These are phyloP conservation scores for Rhodotorula sp. DNA, from an alignment of 1,284 basidiomycete species.

Conservation along the genomic window DNA sequence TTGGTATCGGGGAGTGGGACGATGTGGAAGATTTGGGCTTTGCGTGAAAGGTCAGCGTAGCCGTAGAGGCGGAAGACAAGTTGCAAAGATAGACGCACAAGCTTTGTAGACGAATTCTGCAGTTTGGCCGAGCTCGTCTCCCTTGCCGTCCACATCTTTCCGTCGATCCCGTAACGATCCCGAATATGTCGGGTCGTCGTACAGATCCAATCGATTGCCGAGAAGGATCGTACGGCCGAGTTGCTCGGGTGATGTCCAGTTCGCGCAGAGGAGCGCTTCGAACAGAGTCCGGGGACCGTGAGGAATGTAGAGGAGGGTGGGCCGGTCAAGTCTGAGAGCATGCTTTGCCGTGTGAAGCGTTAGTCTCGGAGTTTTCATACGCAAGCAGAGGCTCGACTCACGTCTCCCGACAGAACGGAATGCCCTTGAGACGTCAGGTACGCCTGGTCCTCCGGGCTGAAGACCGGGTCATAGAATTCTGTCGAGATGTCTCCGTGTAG, in stretches of 20 bases:
- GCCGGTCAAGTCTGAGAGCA: constrained; percentile 17
- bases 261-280: constrained; percentile 35
- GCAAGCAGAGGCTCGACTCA: not conserved
- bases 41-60: not conserved
- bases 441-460: constrained; percentile 17
- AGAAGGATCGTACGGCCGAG: constrained; percentile 31
- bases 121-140: constrained; percentile 15
- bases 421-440: constrained; percentile 19
- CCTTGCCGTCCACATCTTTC: not conserved
- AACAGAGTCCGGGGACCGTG: constrained; percentile 44
- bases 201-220: constrained; percentile 42
- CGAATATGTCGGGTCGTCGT: constrained; percentile 40
- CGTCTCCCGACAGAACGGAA: constrained; percentile 16
- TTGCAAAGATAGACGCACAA: constrained; percentile 7
- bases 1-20: constrained; percentile 24
- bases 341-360: constrained; percentile 15
- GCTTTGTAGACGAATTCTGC: constrained; percentile 19
- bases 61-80: not conserved
- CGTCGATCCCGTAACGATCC: not conserved
- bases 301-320: constrained; percentile 44
- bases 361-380: too few species aligned
- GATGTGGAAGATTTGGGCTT: constrained; percentile 29
- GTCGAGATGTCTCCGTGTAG: not conserved
- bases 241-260: constrained; percentile 20
- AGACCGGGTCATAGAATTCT: constrained; percentile 38